phyloP scores from a whole-genome alignment of 192 early-diverging fungal species.

The Linnemannia exigua region DNA sequence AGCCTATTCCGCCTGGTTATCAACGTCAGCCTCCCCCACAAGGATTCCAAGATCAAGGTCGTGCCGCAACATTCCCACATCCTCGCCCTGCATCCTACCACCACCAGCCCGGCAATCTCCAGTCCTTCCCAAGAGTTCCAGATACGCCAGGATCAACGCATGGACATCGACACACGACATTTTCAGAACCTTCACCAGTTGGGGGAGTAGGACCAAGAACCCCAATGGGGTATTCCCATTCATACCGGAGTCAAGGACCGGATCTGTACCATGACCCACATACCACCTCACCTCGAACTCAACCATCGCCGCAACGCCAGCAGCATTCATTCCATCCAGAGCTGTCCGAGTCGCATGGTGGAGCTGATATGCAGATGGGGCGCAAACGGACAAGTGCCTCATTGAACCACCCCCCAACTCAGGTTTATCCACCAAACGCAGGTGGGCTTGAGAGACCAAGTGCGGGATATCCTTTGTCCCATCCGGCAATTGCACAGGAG shows the following conservation, averaged over 20 bases:
- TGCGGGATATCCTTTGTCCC: not conserved
- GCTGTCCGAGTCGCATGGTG: not conserved
- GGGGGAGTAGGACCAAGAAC: constrained; percentile 1
- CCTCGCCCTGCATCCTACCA: constrained; percentile 3
- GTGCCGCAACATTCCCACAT: constrained; percentile 7
- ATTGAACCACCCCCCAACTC: not conserved
- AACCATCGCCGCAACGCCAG: not conserved
- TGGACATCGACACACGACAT: constrained; percentile 10
- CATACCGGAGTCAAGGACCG: constrained; percentile 5
- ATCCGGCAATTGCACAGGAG: not conserved
- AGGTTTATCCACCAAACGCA: not conserved
- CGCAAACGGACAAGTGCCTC: not conserved
- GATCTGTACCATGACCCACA: constrained; percentile 4
- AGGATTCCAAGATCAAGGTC: constrained; percentile 17
- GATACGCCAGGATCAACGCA: constrained; percentile 2
- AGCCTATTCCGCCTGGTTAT: constrained; percentile 9
- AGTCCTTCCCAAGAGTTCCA: constrained; percentile 3
- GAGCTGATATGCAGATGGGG: not conserved
- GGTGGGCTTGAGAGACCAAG: not conserved
- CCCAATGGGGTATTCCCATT: not conserved
- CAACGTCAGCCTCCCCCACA: constrained; percentile 1
- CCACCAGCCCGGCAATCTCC: not conserved
- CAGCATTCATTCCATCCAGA: constrained; percentile 10
- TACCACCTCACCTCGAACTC: constrained; percentile 2
- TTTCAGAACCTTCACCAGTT: constrained; percentile 10